Base-by-base conservation (phyloP, 2,329 filamentous ascomycete species). In the Hymenoscyphus linearis region DNA sequence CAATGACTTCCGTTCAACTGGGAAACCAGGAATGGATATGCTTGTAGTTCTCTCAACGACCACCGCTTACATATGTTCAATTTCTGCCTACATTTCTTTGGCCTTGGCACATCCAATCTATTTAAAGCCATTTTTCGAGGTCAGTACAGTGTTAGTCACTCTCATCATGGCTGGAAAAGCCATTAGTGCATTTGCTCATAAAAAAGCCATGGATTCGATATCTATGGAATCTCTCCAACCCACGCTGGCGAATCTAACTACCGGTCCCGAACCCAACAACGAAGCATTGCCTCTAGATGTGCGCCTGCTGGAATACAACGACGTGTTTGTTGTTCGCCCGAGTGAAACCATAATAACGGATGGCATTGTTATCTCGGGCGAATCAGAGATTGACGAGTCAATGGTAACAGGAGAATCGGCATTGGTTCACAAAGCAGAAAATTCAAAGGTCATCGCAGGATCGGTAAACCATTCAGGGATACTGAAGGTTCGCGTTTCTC, bases 331-430 rank as follows among this genome's bases (percentile, higher is more conserved):
- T 36, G 80, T 91, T 2, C 67, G 75, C 0, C 85, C 89, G 0
- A 82, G 91, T 26, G 74, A 76, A 0, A 71, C 69, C 0, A 77
- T 92, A 4, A 82, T 84, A 0, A 93, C 90, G 0, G 90, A 95
- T 66, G 90, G 90, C 0, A 80, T 78, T 0, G 81, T 93, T 0
- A 63, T 86, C 0, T 74, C 75, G 2, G 90, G 90, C 0, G 76
- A 75, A 0, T 86, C 84, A 0, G 88, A 90, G 61, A 79, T 91
- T 0, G 82, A 93, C 68, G 90, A 93, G 70, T 90, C 88, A 0
- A 89, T 91, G 84, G 73, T 93, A 7, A 93, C 90, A 0, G 90
- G 90, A 0, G 90, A 95, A 70, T 79, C 83, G 0, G 73, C 74
- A 0, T 85, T 83, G 0, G 80, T 91, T 0, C 77, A 78, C 4